These are phyloP conservation scores for Ilyonectria destructans DNA, from an alignment of 2,329 filamentous ascomycete species.

Conservation along the genomic window DNA sequence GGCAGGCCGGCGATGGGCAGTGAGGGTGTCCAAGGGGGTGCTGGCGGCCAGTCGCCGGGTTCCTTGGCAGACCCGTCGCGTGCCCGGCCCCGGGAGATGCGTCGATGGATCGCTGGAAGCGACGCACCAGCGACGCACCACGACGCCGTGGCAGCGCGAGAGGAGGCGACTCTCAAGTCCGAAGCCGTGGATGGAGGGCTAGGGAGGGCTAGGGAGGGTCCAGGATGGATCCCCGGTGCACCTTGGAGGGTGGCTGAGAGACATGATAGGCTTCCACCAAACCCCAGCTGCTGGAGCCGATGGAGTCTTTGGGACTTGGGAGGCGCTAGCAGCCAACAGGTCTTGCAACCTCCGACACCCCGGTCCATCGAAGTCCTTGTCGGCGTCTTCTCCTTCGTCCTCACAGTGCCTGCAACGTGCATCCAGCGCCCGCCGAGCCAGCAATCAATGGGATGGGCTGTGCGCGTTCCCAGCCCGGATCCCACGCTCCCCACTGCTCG, in stretches of 20 bases:
- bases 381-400: conserved; percentile 15
- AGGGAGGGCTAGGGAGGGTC: conserved; percentile 15
- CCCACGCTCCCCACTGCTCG: conserved; percentile 20
- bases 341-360: conserved; percentile 38
- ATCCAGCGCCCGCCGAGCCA: conserved; percentile 15
- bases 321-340: conserved; percentile 30
- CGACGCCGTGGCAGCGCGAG: conserved; percentile 23
- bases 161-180: conserved; percentile 18
- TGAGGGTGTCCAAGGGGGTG: conserved; percentile 11
- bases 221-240: background rate
- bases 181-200: conserved; percentile 9
- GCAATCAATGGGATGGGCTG: background rate
- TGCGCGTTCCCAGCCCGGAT: conserved; percentile 13
- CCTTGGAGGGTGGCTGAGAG: background rate
- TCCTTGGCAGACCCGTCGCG: conserved; percentile 29
- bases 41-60: conserved; percentile 21
- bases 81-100: conserved; percentile 33
- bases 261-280: conserved; percentile 19
- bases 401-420: conserved; percentile 16
- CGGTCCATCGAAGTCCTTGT: conserved; percentile 32
- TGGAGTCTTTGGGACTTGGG: conserved; percentile 5
- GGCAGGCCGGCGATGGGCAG: conserved; percentile 4
- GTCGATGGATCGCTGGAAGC: conserved; percentile 32
- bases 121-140: conserved; percentile 24
- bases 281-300: conserved; percentile 1